Evolutionary conservation across 768 basidiomycete genomes (phyloP).

Genomic region (Piloderma croceum): DNA sequence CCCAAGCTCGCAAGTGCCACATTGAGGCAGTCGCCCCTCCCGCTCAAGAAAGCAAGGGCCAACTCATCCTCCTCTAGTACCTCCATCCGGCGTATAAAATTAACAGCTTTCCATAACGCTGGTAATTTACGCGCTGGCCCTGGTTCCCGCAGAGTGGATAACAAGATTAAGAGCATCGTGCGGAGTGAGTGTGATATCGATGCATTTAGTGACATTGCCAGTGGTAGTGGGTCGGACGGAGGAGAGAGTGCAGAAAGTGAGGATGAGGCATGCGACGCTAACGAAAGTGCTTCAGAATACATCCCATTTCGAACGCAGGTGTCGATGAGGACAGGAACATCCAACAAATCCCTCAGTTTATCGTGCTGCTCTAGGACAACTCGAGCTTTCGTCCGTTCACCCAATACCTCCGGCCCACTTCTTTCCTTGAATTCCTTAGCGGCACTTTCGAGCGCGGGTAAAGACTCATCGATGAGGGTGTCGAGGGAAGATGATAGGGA

Average conservation of each 20-base stretch:
- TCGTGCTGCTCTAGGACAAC: conserved; percentile 93
- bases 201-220: conserved; percentile 62
- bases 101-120: conserved; percentile 83
- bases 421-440: conserved; percentile 66
- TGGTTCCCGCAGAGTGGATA: conserved; percentile 75
- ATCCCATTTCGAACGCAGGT: conserved; percentile 90
- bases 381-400: conserved; percentile 67
- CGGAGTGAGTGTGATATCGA: conserved; percentile 56
- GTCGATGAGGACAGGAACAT: conserved; percentile 85
- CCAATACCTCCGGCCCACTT: conserved; percentile 64
- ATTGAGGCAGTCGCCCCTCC: conserved; percentile 60
- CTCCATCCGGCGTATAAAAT: conserved; percentile 76
- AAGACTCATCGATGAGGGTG: conserved; percentile 54
- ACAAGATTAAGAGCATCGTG: conserved; percentile 70
- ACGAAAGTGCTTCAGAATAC: conserved; percentile 86
- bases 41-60: conserved; percentile 79
- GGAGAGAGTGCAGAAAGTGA: conserved; percentile 39
- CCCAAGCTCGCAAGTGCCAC: conserved; percentile 50
- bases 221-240: conserved; percentile 48
- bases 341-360: conserved; percentile 86
- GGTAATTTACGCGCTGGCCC: conserved; percentile 81
- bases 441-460: conserved; percentile 73
- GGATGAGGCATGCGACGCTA: conserved; percentile 64
- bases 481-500: conserved; percentile 73
- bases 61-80: conserved; percentile 65